Evolutionary conservation across 2,329 filamentous ascomycete genomes (phyloP).

Genomic region (Ascochyta clinopodiicola): DNA sequence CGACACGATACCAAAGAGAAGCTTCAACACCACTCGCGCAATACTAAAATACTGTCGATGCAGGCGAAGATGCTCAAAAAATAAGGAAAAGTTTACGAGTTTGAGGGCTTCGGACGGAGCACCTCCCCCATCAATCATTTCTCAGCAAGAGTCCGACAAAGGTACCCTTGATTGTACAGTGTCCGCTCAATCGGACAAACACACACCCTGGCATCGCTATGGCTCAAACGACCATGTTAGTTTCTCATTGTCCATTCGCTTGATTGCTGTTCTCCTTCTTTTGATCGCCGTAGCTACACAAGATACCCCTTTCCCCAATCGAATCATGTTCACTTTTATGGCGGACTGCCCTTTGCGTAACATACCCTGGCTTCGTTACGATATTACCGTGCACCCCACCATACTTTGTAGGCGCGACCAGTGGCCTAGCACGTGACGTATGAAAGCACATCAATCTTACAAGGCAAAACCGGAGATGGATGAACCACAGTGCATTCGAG

Average conservation of each 20-base stretch:
- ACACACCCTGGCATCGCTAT: slow-evolving; percentile 10
- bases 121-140: slow-evolving; percentile 3
- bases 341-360: neutral
- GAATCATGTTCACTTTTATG: slow-evolving; percentile 8
- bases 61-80: slow-evolving; percentile 17
- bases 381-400: no score
- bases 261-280: slow-evolving; percentile 17
- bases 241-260: neutral
- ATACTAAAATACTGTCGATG: neutral
- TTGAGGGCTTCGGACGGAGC: neutral
- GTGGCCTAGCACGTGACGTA: neutral
- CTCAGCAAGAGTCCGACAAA: slow-evolving; percentile 9
- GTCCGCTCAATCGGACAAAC: slow-evolving; percentile 31
- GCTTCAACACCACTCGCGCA: slow-evolving; percentile 33
- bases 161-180: slow-evolving; percentile 33
- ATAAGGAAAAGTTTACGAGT: slow-evolving; percentile 27
- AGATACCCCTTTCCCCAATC: slow-evolving; percentile 41
- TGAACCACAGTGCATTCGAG: neutral
- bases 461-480: neutral
- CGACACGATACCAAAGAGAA: slow-evolving; percentile 19
- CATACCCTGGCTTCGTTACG: neutral
- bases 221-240: neutral
- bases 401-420: no score
- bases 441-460: no score
- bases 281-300: slow-evolving; percentile 30